These are phyloP conservation scores for Colletotrichum phormii DNA, from an alignment of 2,329 filamentous ascomycete species.

Conservation along the genomic window DNA sequence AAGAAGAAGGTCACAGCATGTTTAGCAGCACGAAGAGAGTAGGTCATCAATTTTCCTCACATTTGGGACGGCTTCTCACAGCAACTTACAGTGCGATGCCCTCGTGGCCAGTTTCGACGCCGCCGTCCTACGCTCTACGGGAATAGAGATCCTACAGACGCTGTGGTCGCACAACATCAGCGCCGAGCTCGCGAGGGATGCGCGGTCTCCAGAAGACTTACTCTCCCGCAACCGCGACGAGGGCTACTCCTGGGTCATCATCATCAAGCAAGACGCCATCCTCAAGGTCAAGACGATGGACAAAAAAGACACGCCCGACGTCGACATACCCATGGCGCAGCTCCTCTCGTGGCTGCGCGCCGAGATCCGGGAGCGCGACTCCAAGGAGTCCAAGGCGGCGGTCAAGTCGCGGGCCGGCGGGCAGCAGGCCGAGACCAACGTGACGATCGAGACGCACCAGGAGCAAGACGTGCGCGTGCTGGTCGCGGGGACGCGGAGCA, in stretches of 20 bases:
- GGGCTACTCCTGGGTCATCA: conserved; percentile 86
- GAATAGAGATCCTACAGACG: conserved; percentile 80
- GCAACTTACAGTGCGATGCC: conserved; percentile 76
- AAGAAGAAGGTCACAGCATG: conserved; percentile 70
- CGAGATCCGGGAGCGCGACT: conserved; percentile 84
- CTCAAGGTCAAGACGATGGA: conserved; percentile 85
- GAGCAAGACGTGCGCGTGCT: conserved; percentile 87
- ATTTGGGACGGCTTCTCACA: background rate
- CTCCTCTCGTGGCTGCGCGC: conserved; percentile 83
- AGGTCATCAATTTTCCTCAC: background rate
- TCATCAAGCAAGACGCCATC: conserved; percentile 82
- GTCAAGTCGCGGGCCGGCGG: conserved; percentile 52
- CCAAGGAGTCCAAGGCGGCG: conserved; percentile 71
- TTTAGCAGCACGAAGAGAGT: conserved; percentile 55
- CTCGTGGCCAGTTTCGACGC: conserved; percentile 90
- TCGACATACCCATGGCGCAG: conserved; percentile 79
- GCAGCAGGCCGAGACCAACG: conserved; percentile 46
- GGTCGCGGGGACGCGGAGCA: conserved; percentile 83
- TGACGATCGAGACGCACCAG: conserved; percentile 48
- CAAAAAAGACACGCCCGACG: conserved; percentile 79
- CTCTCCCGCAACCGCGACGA: conserved; percentile 81
- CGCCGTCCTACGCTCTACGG: conserved; percentile 78
- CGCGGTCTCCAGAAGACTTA: conserved; percentile 83
- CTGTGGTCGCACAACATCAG: conserved; percentile 89
- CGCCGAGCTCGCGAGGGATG: conserved; percentile 86